Conservation (phyloP, 768 basidiomycete species). For the Boletus vermiculosoides region DNA sequence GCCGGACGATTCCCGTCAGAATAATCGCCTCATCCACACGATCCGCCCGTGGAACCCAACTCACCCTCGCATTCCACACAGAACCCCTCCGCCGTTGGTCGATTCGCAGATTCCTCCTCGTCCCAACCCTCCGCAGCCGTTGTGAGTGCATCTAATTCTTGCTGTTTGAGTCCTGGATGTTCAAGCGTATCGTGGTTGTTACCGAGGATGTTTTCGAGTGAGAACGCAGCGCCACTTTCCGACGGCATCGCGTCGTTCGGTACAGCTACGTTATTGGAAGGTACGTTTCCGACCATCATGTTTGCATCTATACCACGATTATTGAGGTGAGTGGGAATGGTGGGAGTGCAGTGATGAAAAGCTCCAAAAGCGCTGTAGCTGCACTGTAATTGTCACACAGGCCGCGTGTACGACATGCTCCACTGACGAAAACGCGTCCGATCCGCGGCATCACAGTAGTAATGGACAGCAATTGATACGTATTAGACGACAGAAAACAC, state of each 20-base stretch:
- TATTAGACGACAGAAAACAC: not conserved
- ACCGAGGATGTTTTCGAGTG: slow-evolving; percentile 69
- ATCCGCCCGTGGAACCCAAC: not conserved
- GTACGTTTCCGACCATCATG: slow-evolving; percentile 23
- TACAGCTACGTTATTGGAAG: slow-evolving; percentile 13
- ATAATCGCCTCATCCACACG: not conserved
- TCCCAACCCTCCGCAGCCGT: slow-evolving; percentile 59
- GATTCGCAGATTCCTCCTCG: slow-evolving; percentile 57
- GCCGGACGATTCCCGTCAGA: not conserved
- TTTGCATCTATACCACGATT: slow-evolving; percentile 9
- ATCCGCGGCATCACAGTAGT: not conserved
- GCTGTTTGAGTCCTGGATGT: slow-evolving; percentile 41
- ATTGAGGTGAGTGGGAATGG: slow-evolving; percentile 1
- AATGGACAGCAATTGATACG: not conserved
- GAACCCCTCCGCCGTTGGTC: slow-evolving; percentile 55
- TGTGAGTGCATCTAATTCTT: slow-evolving; percentile 34
- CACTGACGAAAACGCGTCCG: not conserved
- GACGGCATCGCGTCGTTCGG: slow-evolving; percentile 10
- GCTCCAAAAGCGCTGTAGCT: slow-evolving; percentile 5
- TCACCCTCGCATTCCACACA: slow-evolving; percentile 88
- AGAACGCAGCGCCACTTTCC: slow-evolving; percentile 39
- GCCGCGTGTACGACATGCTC: slow-evolving; percentile 25
- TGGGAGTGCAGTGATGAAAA: slow-evolving; percentile 11
- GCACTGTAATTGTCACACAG: slow-evolving; percentile 19
- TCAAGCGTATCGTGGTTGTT: slow-evolving; percentile 62